Evolutionary conservation across 345 rosid genomes (phyloP).

Genomic region (Euphorbia pulcherrima): DNA sequence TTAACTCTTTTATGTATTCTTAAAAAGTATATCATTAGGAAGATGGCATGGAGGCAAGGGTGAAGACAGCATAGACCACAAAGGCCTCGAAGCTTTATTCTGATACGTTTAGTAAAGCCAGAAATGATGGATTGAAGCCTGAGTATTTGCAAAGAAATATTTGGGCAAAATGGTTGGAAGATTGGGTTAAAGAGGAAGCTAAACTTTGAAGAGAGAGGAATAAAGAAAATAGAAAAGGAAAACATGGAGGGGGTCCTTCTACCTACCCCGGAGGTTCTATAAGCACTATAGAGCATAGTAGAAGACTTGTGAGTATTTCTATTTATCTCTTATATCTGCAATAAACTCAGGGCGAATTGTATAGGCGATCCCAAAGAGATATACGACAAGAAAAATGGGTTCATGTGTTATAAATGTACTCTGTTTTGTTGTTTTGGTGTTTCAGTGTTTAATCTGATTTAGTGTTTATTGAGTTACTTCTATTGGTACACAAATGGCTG

Average conservation of each 20-base stretch:
- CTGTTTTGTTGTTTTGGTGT: conserved; percentile 48
- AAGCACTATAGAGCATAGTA: not conserved
- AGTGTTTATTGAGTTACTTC: conserved; percentile 53
- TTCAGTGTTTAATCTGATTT: conserved; percentile 45
- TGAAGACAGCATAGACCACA: not conserved
- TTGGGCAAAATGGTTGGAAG: no score
- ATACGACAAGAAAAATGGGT: conserved; percentile 9
- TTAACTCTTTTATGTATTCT: no score
- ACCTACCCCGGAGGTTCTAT: not conserved
- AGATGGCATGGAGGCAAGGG: not conserved
- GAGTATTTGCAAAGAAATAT: no score
- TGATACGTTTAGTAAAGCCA: not conserved
- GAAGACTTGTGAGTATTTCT: not conserved
- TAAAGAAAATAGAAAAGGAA: no score
- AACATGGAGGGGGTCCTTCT: not conserved
- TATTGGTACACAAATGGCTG: conserved; percentile 58
- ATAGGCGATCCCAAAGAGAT: conserved; percentile 17
- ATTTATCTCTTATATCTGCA: conserved; percentile 32
- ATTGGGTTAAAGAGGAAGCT: not conserved
- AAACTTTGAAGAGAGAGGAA: not conserved
- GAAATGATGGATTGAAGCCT: not conserved
- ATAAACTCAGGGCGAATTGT: conserved; percentile 26
- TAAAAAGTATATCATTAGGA: not conserved
- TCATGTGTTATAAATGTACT: conserved; percentile 36
- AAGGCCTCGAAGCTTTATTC: not conserved